Base-by-base conservation (phyloP, 2,329 filamentous ascomycete genomes). In the Neonectria faginata region DNA sequence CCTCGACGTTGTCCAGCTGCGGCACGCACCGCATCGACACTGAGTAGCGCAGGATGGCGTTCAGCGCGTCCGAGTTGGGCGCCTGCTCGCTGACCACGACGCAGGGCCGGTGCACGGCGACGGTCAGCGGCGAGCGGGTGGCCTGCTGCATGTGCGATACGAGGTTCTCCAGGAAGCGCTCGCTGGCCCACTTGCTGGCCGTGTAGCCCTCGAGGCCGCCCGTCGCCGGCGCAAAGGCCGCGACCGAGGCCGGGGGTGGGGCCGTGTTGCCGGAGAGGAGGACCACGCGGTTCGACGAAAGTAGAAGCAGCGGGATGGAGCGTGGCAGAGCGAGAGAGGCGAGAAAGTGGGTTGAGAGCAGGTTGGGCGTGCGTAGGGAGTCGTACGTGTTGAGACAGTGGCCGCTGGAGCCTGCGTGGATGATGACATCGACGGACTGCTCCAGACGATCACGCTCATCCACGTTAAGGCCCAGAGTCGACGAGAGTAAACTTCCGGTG, bases 161-260 rank as follows among this genome's bases (percentile, higher is more conserved):
- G 1, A 68, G 61, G 2, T 72, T 74, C 60, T 77, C 74, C 2
- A 80, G 68, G 45, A 73, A 71, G 4, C 62, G 54, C 57, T 80
- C 78, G 41, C 71, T 72, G 1, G 69, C 76, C 78, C 78, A 79
- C 58, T 79, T 78, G 1, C 73, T 70, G 0, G 75, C 70, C 2
- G 72, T 64, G 60, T 78, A 78, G 10, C 78, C 79, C 18, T 77
- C 68, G 1, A 67, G 57, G 14, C 73, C 73, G 56, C 75, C 65
- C 1, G 59, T 62, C 0, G 75, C 54, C 67, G 51, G 60, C 16
- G 18, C 51, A 33, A 56, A 67, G 11, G 42, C 44, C 12, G 52
- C 41, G 27, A 70, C 62, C 1, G 71, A 73, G 8, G 27, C 22
- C 14, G 62, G 62, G 2, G 27, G 33, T 10, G 62, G 62, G 3